Percentiles rank a stretch among this genome's conserved stretches.
These are phyloP conservation scores for Lyophyllum shimeji DNA, from an alignment of 768 basidiomycete species.

Conservation along the genomic window DNA sequence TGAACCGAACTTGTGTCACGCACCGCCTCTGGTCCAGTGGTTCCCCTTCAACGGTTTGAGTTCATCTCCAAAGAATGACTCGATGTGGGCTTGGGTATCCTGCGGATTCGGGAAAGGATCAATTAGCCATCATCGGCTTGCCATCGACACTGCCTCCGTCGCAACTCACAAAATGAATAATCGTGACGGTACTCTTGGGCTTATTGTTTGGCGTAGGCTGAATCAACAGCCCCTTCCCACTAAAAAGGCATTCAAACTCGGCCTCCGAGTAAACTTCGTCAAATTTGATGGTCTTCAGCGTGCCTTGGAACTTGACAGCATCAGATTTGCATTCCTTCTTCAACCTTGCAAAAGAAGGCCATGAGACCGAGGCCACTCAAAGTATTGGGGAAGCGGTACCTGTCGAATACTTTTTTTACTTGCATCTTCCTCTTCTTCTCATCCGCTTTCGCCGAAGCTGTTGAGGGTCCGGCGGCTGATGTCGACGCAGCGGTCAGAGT, in stretches of 20 bases:
- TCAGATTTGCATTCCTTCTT: conserved; percentile 42
- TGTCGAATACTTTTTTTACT: conserved; percentile 39
- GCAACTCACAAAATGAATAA: conserved; percentile 35
- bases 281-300: conserved; percentile 35
- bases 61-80: conserved; percentile 25
- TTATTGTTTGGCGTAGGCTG: conserved; percentile 41
- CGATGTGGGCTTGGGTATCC: conserved; percentile 19
- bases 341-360: conserved; percentile 20
- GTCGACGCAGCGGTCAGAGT: conserved; percentile 10
- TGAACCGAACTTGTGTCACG: background rate
- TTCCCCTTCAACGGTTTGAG: conserved; percentile 36
- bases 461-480: conserved; percentile 18
- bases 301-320: conserved; percentile 38
- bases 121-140: background rate
- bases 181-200: conserved; percentile 39
- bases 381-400: conserved; percentile 19
- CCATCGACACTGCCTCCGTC: background rate
- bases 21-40: conserved; percentile 33
- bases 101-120: conserved; percentile 1
- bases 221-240: conserved; percentile 33
- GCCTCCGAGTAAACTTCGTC: conserved; percentile 35
- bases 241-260: conserved; percentile 36
- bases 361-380: background rate
- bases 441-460: conserved; percentile 28
- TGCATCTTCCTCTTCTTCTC: conserved; percentile 40